A percentile compares a stretch with the other conserved stretches of the same genome.
Evolutionary conservation across 108 stramenopile genomes (phyloP).

Genomic region (Fragilaria crotonensis): DNA sequence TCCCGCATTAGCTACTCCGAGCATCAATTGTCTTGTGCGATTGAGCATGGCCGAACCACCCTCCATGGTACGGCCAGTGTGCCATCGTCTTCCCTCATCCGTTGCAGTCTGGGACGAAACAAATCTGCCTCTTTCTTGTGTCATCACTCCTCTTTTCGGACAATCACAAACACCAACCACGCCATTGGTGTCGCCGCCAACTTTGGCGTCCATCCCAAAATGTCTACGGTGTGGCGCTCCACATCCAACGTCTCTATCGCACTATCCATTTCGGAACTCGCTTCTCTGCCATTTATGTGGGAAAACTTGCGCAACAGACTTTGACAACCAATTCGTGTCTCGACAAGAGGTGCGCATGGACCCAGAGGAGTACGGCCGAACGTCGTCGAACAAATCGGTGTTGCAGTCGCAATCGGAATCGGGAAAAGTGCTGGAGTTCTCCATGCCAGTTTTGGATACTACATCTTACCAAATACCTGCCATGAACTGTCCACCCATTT

Average conservation of each 20-base stretch:
- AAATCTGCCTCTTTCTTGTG: slow-evolving; percentile 32
- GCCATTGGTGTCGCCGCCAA: slow-evolving; percentile 4
- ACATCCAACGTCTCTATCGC: slow-evolving; percentile 17
- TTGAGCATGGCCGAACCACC: too few species aligned
- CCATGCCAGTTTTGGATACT: slow-evolving; percentile 2
- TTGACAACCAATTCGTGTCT: slow-evolving; percentile 18
- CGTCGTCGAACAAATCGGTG: neutral
- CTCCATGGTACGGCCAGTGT: slow-evolving; percentile 19
- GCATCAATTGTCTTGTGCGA: too few species aligned
- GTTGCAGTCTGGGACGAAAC: slow-evolving; percentile 31
- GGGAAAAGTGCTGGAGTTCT: neutral
- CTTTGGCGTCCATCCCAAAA: slow-evolving; percentile 26
- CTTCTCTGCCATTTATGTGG: slow-evolving; percentile 44
- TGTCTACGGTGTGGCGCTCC: slow-evolving; percentile 52
- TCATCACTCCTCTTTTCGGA: slow-evolving; percentile 21
- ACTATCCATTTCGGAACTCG: neutral
- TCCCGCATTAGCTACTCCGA: too few species aligned
- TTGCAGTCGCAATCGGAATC: slow-evolving; percentile 2
- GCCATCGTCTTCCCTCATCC: slow-evolving; percentile 15
- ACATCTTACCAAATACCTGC: slow-evolving; percentile 17
- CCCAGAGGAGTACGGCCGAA: neutral
- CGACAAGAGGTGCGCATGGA: slow-evolving; percentile 5
- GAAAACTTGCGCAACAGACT: slow-evolving; percentile 11
- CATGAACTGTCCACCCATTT: slow-evolving; percentile 46
- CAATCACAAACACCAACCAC: neutral